phyloP scores from a whole-genome alignment of 257 asterid species.

The Plantago major region DNA sequence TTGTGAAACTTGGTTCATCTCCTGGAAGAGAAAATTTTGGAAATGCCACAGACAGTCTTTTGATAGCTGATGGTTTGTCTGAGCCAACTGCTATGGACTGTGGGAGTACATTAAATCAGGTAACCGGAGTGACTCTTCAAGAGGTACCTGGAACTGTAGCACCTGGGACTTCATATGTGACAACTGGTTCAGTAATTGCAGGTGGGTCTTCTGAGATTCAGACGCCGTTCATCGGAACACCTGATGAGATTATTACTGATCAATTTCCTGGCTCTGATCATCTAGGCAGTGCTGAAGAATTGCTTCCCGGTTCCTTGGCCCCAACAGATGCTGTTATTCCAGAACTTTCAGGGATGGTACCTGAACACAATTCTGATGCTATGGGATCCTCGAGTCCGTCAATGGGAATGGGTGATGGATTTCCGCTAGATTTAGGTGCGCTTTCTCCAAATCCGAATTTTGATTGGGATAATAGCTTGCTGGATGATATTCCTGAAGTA shows the following conservation, averaged over 20 bases:
- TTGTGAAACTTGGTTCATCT: slow-evolving; percentile 61
- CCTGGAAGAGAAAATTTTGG: slow-evolving; percentile 50
- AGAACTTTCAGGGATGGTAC: slow-evolving; percentile 44
- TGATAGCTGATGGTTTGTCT: slow-evolving; percentile 41
- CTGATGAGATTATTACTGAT: slow-evolving; percentile 26
- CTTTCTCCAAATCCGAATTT: slow-evolving; percentile 43
- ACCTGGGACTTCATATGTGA: slow-evolving; percentile 25
- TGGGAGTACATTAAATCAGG: slow-evolving; percentile 30
- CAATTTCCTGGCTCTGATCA: slow-evolving; percentile 25
- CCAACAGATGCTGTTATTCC: slow-evolving; percentile 41
- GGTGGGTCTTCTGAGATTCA: slow-evolving; percentile 34
- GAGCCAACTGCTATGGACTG: slow-evolving; percentile 31
- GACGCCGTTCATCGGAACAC: slow-evolving; percentile 27
- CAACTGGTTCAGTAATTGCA: slow-evolving; percentile 25
- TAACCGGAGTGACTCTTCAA: slow-evolving; percentile 67
- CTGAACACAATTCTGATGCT: slow-evolving; percentile 35
- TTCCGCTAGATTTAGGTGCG: slow-evolving; percentile 42
- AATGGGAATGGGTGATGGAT: slow-evolving; percentile 25
- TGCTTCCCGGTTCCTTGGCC: slow-evolving; percentile 32
- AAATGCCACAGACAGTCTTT: slow-evolving; percentile 39
- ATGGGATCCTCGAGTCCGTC: slow-evolving; percentile 46
- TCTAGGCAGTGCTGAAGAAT: slow-evolving; percentile 33
- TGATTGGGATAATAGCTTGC: slow-evolving; percentile 59
- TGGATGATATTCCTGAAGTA: slow-evolving; percentile 70
- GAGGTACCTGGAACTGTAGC: slow-evolving; percentile 51